Evolutionary conservation across 768 basidiomycete species (phyloP).

Genomic region (Lyophyllum atratum): DNA sequence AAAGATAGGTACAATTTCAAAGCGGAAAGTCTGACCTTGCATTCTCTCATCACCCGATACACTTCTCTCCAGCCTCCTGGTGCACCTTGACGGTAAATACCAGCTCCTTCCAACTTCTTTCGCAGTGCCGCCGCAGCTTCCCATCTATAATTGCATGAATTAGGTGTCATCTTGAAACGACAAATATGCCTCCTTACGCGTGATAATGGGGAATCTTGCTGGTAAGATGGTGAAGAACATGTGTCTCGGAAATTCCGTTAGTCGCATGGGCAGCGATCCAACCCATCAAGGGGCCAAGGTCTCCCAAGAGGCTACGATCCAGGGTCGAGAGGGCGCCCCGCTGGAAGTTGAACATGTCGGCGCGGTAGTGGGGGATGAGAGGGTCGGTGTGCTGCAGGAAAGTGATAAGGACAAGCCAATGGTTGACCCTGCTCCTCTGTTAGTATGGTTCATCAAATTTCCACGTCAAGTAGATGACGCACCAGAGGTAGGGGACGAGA

Average conservation of each 20-base stretch:
- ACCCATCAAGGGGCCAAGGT: conserved; percentile 63
- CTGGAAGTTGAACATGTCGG: conserved; percentile 51
- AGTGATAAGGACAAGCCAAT: conserved; percentile 56
- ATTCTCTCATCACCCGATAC: conserved; percentile 61
- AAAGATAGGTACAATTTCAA: not conserved
- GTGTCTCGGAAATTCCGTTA: conserved; percentile 81
- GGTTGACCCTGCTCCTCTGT: conserved; percentile 32
- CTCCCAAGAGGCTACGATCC: conserved; percentile 54
- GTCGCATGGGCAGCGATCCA: conserved; percentile 73
- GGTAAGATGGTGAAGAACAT: conserved; percentile 77
- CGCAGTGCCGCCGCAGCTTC: conserved; percentile 80
- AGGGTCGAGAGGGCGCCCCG: conserved; percentile 60
- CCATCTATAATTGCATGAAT: conserved; percentile 55
- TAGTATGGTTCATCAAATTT: not conserved
- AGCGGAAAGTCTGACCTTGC: conserved; percentile 47
- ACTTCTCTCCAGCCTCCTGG: conserved; percentile 68
- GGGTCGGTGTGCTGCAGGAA: conserved; percentile 68
- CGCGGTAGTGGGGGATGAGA: conserved; percentile 56
- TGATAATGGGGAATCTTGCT: conserved; percentile 87
- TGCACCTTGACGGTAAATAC: conserved; percentile 56
- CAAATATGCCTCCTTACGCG: conserved; percentile 42
- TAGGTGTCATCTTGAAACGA: conserved; percentile 5
- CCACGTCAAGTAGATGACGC: conserved; percentile 11
- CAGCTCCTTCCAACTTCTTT: conserved; percentile 57
- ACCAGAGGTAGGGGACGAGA: conserved; percentile 76